Evolutionary conservation across 2,329 filamentous ascomycete genomes (phyloP).

Genomic region (Xenosphaeropsis pyriputrescens): DNA sequence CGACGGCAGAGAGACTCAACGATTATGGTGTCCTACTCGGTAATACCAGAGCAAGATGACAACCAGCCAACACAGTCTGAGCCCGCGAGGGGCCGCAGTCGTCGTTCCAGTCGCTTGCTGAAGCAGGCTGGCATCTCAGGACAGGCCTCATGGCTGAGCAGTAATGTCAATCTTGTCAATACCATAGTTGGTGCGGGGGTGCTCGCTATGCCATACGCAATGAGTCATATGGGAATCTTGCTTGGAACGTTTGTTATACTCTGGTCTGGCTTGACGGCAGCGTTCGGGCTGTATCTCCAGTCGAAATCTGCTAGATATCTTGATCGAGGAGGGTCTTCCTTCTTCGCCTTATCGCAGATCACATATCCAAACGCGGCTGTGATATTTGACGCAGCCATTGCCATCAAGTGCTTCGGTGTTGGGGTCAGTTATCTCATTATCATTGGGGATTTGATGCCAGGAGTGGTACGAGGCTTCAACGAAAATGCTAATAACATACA

Average conservation of each 20-base stretch:
- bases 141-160: slow-evolving; percentile 77
- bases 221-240: slow-evolving; percentile 89
- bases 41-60: slow-evolving; percentile 5
- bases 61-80: background rate
- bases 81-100: too few relatives aligned
- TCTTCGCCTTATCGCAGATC: slow-evolving; percentile 92
- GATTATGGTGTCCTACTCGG: slow-evolving; percentile 14
- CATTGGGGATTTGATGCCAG: slow-evolving; percentile 96
- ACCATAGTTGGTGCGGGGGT: slow-evolving; percentile 94
- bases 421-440: slow-evolving; percentile 97
- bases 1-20: too few relatives aligned
- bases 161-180: slow-evolving; percentile 89
- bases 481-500: slow-evolving; percentile 43
- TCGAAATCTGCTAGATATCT: slow-evolving; percentile 86
- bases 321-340: slow-evolving; percentile 76
- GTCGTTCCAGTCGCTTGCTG: slow-evolving; percentile 24
- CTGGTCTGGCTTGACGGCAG: slow-evolving; percentile 80
- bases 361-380: slow-evolving; percentile 95
- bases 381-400: slow-evolving; percentile 89
- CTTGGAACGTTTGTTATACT: slow-evolving; percentile 73
- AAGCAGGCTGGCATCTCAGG: slow-evolving; percentile 57
- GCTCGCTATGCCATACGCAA: slow-evolving; percentile 48
- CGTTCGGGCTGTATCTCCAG: slow-evolving; percentile 91
- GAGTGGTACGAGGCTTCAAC: slow-evolving; percentile 72
- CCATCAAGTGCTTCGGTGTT: slow-evolving; percentile 95